Base-by-base conservation (phyloP, 2,329 filamentous ascomycete species). In the Paracamarosporium sp. region DNA sequence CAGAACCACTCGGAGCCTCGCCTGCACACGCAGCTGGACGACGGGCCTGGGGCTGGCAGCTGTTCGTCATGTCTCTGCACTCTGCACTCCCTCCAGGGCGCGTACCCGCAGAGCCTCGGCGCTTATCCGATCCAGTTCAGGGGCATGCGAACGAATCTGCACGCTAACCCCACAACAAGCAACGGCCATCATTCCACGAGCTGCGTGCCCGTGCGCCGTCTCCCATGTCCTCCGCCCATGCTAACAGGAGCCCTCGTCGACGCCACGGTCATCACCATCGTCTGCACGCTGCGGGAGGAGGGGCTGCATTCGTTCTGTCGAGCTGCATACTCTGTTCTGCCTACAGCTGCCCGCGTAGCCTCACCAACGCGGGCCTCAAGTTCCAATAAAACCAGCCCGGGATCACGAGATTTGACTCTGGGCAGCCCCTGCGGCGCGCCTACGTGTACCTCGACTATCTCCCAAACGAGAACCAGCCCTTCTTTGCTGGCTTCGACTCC, bases 381-480 rank as follows among this genome's bases (percentile, higher is more conserved):
- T 30, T 55, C 38, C 55, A 55, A 61, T 61, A 55, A 53, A 53
- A 27, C 9, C 13, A 25, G 30, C 11, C 56, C 52, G 24, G 56
- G 52, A 50, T 59, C 52, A 40, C 38, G 53, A 45, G 41, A 44
- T 48, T 59, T 31, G 35, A 50, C 35, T 60, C 45, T 51, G 7
- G 24, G 45, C 35, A 9, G 47, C 57, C 60, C 58, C 60, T 63
- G 56, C 52, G 44, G 28, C 45, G 44, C 44, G 28, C 48, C 46
- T 56, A 41, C 36, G 48, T 45, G 40, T 47, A 31, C 55, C 45
- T 33, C 40, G 8, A 51, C 66, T 72, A 82, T 61, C 80, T 73
- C 35, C 81, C 80, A 71, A 83, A 83, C 15, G 79, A 78, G 66
- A 82, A 82, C 81, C 81, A 83, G 1, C 81, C 81, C 70, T 77